Evolutionary conservation across 2,329 filamentous ascomycete genomes (phyloP).

Genomic region (Phyllosticta citrichinensis): DNA sequence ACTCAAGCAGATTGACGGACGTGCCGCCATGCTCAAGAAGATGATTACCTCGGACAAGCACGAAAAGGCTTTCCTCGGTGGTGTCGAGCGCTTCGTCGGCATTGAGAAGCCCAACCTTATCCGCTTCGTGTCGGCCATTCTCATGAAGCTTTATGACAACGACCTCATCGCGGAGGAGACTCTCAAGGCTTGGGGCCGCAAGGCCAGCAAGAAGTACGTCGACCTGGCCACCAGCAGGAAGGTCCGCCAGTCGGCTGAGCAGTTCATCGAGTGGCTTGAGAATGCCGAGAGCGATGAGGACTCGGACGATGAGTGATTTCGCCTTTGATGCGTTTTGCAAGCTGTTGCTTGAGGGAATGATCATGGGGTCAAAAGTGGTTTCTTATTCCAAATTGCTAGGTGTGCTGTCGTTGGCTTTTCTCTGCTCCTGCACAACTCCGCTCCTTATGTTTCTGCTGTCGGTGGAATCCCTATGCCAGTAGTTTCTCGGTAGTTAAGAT

Average conservation of each 20-base stretch:
- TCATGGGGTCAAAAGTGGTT: background rate
- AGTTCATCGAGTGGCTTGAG: constrained; percentile 89
- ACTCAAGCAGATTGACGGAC: constrained; percentile 73
- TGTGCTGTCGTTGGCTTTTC: background rate
- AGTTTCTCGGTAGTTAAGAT: background rate
- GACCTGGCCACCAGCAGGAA: constrained; percentile 84
- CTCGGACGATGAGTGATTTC: constrained; percentile 30
- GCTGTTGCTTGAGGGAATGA: background rate
- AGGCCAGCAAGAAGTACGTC: constrained; percentile 97
- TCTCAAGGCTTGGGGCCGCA: constrained; percentile 81
- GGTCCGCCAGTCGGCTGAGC: constrained; percentile 87
- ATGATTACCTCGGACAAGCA: constrained; percentile 85
- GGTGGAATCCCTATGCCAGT: background rate
- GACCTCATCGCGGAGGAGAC: constrained; percentile 84
- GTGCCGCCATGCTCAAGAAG: constrained; percentile 83
- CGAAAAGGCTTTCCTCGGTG: constrained; percentile 89
- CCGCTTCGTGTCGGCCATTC: constrained; percentile 69
- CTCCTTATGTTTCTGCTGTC: background rate
- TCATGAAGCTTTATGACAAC: constrained; percentile 82
- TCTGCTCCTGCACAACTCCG: background rate
- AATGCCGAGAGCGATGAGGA: constrained; percentile 67
- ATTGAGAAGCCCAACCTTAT: constrained; percentile 73
- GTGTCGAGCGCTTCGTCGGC: constrained; percentile 84
- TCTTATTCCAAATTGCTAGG: background rate
- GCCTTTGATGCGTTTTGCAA: background rate